Evolutionary conservation across 768 basidiomycete genomes (phyloP), one percentile per base, ranked within the genome.

Genomic region (Lactarius quietus): DNA sequence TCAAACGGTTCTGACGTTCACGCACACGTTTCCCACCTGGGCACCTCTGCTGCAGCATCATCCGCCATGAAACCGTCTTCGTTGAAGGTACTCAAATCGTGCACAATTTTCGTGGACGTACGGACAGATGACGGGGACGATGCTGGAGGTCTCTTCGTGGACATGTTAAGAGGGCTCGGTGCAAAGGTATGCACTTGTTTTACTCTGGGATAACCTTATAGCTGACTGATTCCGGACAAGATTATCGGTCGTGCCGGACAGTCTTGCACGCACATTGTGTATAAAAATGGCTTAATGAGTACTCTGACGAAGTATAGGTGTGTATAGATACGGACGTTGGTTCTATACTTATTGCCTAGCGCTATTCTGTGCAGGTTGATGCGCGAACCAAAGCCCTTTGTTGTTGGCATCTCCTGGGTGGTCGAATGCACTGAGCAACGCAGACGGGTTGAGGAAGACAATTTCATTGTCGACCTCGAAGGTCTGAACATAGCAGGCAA

Each of bases 381-480:
- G 28, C 78, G 84, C 53, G 87, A 92, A 45, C 90, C 74, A 71
- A 82, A 87, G 71, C 93, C 93, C 0, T 69, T 78, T 29, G 86
- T 93, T 18, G 89, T 96, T 18, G 90, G 92, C 9, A 91, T 94
- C 69, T 88, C 85, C 20, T 95, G 93, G 93, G 89, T 95, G 6
- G 90, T 94, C 2, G 87, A 92, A 71, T 95, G 92, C 69, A 88
- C 83, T 2, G 92, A 94, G 70, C 83, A 86, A 67, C 80, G 82
- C 53, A 74, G 74, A 43, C 82, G 76, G 53, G 83, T 89, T 3
- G 90, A 88, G 28, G 93, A 93, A 72, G 74, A 78, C 4, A 81
- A 77, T 52, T 90, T 86, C 72, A 75, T 86, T 36, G 81, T 93
- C 59, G 85, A 91, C 70, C 76, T 92, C 3, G 86, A 78, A 12